Evolutionary conservation across 352 stramenopile genomes (phyloP), one percentile per base, ranked within the genome.

Genomic region (Phytophthora citricola): DNA sequence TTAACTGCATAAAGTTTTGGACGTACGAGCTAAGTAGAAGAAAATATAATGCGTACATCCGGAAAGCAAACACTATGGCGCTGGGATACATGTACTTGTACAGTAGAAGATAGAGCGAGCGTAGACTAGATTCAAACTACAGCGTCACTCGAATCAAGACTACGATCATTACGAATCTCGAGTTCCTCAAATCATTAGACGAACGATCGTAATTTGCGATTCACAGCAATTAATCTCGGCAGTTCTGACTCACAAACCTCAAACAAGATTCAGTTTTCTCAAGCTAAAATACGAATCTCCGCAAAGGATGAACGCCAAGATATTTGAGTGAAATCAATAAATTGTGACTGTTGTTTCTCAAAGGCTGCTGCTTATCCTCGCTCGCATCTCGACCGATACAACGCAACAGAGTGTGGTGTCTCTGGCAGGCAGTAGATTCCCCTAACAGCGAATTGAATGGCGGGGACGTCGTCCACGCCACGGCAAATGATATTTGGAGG

Each of bases 391-490:
- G 52, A 43, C 10, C 40, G 39, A 12, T 11, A 51, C 57, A 53
- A 55, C 59, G 50, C 15, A 40, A 61, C 59, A 61, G 11, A n/a
- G 20, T 15, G 50, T 36, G n/a, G 58, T 29, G 51, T 67, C 58
- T 67, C 59, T 67, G 31, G 50, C 59, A 67, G 7, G 31, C 10
- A 29, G 4, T n/a, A 67, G 59, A 67, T 67, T 67, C 50, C 8
- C 24, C 29, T 1, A 24, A 17, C 38, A 41, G 36, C 40, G 29
- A 40, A 66, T 29, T 47, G 59, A 67, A 34, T 67, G 50, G 41
- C 4, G 49, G 59, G 45, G 57, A n/a, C 24, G 29, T 20, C 31
- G 27, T 27, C 39, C 32, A 29, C n/a, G 26, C 26, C 31, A n/a
- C 4, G 31, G 29, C 32, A 31, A 1, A 41, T 40, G 27, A 49